phyloP scores from a whole-genome alignment of 1,284 basidiomycete genomes.

The Pseudozyma flocculosa region DNA sequence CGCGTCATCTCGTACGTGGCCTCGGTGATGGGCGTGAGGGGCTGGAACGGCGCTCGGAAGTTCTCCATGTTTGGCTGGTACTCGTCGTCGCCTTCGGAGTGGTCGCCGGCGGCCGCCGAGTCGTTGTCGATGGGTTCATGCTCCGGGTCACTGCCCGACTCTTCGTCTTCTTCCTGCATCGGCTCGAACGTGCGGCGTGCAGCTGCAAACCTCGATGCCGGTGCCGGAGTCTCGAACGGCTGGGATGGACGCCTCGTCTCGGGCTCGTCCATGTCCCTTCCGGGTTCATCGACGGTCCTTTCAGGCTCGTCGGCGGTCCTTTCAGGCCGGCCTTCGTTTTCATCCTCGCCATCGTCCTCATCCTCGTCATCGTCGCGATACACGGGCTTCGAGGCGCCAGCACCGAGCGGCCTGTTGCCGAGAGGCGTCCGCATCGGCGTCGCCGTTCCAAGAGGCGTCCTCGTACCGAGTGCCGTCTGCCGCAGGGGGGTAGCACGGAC shows the following conservation, averaged over 20 bases:
- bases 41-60: slow-evolving; percentile 38
- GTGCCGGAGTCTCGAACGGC: no score
- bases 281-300: no score
- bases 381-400: slow-evolving; percentile 9
- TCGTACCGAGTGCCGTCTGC: slow-evolving; percentile 6
- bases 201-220: no score
- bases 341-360: slow-evolving; percentile 27
- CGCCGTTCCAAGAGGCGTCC: slow-evolving; percentile 15
- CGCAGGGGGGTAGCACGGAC: slow-evolving; percentile 27
- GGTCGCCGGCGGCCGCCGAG: no score
- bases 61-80: slow-evolving; percentile 18
- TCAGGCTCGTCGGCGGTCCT: slow-evolving; percentile 1
- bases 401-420: slow-evolving; percentile 7
- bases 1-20: slow-evolving; percentile 47
- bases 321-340: no score
- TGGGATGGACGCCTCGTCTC: no score
- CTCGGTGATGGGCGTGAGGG: slow-evolving; percentile 52
- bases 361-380: slow-evolving; percentile 30
- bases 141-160: no score
- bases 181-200: no score
- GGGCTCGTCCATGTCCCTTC: no score
- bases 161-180: no score
- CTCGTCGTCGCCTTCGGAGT: slow-evolving; percentile 5
- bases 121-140: no score
- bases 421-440: slow-evolving; percentile 37